phyloP scores from a whole-genome alignment of 305 asterid species.

The Solanum aculeatissimum region DNA sequence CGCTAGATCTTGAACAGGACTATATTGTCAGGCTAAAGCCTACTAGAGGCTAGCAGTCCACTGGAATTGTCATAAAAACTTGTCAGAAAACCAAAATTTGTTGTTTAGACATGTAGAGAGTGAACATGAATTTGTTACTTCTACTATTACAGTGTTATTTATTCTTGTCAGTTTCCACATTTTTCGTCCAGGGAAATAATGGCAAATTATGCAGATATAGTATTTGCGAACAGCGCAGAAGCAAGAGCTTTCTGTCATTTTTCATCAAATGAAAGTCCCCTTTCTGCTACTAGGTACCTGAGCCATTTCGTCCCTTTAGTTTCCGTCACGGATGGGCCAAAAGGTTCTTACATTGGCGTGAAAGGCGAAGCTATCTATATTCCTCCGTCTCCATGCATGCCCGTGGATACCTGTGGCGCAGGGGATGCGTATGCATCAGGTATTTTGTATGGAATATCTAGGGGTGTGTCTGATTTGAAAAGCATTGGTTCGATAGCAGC shows the following conservation, averaged over 20 bases:
- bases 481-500: conserved; percentile 80
- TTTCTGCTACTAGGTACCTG: conserved; percentile 72
- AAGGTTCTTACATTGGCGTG: conserved; percentile 88
- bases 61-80: not conserved
- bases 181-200: conserved; percentile 58
- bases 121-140: not conserved
- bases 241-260: conserved; percentile 80
- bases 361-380: conserved; percentile 87
- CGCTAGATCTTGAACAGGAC: not conserved
- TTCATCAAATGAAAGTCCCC: conserved; percentile 59
- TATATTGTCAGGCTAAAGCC: not conserved
- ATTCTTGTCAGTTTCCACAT: not conserved
- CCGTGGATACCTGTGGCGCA: conserved; percentile 93
- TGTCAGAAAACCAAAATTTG: not conserved
- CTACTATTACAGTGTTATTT: not conserved
- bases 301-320: conserved; percentile 95
- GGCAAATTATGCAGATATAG: conserved; percentile 77
- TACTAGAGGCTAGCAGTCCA: not conserved
- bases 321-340: conserved; percentile 88
- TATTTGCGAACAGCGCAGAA: conserved; percentile 85
- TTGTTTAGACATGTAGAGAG: not conserved
- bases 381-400: conserved; percentile 81
- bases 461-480: conserved; percentile 57
- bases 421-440: conserved; percentile 99
- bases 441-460: conserved; percentile 58